A percentile compares a stretch with the other conserved stretches of the same genome.
phyloP scores from a whole-genome alignment of 345 rosid genomes.

The Trapa bicornis region DNA sequence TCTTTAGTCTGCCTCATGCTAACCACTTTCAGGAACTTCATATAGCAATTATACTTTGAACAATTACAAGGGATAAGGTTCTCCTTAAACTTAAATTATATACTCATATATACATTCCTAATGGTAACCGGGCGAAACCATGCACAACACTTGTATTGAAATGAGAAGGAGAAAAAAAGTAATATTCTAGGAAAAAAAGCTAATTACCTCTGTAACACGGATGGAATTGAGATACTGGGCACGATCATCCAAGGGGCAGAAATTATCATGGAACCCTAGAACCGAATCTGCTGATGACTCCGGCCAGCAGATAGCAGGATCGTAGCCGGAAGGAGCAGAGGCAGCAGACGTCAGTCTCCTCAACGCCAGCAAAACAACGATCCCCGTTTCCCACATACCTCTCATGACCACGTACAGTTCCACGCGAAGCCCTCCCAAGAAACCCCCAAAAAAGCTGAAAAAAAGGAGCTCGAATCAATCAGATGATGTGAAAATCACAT shows the following conservation, averaged over 20 bases:
- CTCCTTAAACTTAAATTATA: not conserved
- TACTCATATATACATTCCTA: not conserved
- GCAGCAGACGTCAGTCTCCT: slow-evolving; percentile 21
- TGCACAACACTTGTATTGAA: not conserved
- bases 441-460: not conserved
- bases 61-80: not conserved
- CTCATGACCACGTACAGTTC: slow-evolving; percentile 4
- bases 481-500: not conserved
- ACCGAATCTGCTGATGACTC: slow-evolving; percentile 32
- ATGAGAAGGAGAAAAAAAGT: not conserved
- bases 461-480: not conserved
- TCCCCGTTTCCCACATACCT: slow-evolving; percentile 16
- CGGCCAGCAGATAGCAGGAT: slow-evolving; percentile 23
- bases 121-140: not conserved
- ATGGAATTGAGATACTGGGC: slow-evolving; percentile 21
- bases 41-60: not conserved
- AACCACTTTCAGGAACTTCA: not conserved
- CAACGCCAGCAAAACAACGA: slow-evolving; percentile 23
- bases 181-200: not conserved
- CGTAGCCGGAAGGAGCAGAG: slow-evolving; percentile 11
- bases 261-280: slow-evolving; percentile 37
- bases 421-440: not conserved
- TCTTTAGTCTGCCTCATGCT: not conserved
- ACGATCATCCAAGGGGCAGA: slow-evolving; percentile 21
- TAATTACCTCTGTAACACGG: slow-evolving; percentile 51